Percentiles rank a stretch among this genome's conserved stretches.
phyloP scores from a whole-genome alignment of 1,284 basidiomycete genomes.

The Heliocybe sulcata region DNA sequence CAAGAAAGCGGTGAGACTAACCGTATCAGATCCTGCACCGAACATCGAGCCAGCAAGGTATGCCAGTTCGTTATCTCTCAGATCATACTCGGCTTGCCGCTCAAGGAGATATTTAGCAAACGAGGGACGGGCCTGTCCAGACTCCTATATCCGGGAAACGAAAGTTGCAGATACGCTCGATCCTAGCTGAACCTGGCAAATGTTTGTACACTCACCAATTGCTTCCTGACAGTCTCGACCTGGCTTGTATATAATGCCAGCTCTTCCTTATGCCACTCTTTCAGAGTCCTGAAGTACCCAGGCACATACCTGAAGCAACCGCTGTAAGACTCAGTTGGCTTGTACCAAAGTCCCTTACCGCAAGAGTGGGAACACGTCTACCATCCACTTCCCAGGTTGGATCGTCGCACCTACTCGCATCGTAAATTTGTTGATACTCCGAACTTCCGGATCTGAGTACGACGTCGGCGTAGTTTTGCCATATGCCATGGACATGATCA shows the following conservation, averaged over 20 bases:
- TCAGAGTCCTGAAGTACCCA: slow-evolving; percentile 11
- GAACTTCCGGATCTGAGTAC: slow-evolving; percentile 50
- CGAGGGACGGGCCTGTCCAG: slow-evolving; percentile 11
- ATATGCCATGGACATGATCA: slow-evolving; percentile 61
- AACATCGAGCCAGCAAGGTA: slow-evolving; percentile 22
- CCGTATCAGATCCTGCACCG: slow-evolving; percentile 21
- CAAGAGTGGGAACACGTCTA: slow-evolving; percentile 52
- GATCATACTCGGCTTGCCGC: slow-evolving; percentile 15
- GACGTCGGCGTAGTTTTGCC: slow-evolving; percentile 43
- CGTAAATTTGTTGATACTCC: slow-evolving; percentile 40
- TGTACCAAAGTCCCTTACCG: slow-evolving; percentile 17
- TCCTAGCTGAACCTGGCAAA: no score
- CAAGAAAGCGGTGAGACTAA: slow-evolving; percentile 3
- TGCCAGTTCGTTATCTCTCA: slow-evolving; percentile 19
- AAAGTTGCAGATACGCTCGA: no score
- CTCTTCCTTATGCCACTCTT: slow-evolving; percentile 18
- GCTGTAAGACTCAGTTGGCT: slow-evolving; percentile 3
- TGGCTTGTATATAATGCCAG: slow-evolving; percentile 13
- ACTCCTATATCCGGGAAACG: neutral
- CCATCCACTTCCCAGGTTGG: slow-evolving; percentile 48
- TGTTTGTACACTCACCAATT: slow-evolving; percentile 5
- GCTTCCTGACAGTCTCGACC: slow-evolving; percentile 9
- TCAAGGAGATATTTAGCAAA: slow-evolving; percentile 21
- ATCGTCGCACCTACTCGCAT: slow-evolving; percentile 40
- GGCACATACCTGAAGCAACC: slow-evolving; percentile 13